Conservation (phyloP, 345 rosid genomes). For the Firmiana major region DNA sequence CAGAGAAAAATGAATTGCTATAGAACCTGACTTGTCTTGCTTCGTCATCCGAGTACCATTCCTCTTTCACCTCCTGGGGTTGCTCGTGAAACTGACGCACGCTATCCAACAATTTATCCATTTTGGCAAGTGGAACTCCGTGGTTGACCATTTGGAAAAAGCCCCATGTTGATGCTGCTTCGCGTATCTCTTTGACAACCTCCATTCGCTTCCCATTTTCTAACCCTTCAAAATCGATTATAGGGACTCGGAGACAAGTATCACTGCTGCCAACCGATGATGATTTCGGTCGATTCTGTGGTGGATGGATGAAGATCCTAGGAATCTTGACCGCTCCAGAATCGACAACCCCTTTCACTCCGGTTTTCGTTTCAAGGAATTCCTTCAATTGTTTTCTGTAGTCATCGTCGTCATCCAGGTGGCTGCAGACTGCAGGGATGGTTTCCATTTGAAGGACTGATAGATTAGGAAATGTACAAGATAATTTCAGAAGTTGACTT, state of each 20-base stretch:
- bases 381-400: not conserved
- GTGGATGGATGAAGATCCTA: constrained; percentile 2
- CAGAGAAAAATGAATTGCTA: not conserved
- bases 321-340: not conserved
- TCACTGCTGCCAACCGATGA: not conserved
- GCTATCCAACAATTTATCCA: not conserved
- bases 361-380: not conserved
- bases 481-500: not conserved
- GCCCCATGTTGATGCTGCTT: not conserved
- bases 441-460: not conserved
- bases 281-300: constrained; percentile 1
- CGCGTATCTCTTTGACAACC: not conserved
- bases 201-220: constrained; percentile 1
- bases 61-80: not conserved
- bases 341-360: constrained; percentile 9
- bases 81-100: not conserved
- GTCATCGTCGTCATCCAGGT: not conserved
- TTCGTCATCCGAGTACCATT: not conserved
- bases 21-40: not conserved
- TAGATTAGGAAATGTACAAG: not conserved
- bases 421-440: not conserved
- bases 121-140: not conserved
- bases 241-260: constrained; percentile 9
- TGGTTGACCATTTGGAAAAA: not conserved
- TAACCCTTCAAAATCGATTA: constrained; percentile 30